A percentile compares a stretch with the other conserved stretches of the same genome.
These are phyloP conservation scores for Petrea volubilis DNA, from an alignment of 257 asterid genomes.

Conservation along the genomic window DNA sequence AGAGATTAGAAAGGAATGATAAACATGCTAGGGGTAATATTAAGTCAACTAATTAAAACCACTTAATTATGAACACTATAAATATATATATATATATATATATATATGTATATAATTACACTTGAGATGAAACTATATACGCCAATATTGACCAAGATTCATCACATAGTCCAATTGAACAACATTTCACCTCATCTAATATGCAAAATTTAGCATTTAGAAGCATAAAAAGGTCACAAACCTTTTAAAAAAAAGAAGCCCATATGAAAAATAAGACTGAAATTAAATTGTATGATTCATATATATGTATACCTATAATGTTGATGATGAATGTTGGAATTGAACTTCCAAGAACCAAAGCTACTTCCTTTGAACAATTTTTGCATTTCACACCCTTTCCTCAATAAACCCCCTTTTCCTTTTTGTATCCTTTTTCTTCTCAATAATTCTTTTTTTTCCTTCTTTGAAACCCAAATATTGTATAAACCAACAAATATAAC, in stretches of 20 bases:
- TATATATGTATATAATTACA: neutral
- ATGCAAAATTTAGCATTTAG: neutral
- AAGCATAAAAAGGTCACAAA: neutral
- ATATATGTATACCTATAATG: constrained; percentile 17
- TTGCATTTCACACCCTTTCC: constrained; percentile 19
- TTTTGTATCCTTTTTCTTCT: neutral
- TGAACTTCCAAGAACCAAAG: neutral
- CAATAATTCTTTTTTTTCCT: neutral
- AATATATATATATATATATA: too few species aligned
- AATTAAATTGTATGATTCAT: neutral
- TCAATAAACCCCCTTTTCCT: neutral
- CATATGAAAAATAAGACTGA: neutral
- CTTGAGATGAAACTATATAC: neutral
- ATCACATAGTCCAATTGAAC: neutral
- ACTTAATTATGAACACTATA: too few species aligned
- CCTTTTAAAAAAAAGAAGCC: neutral
- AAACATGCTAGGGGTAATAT: neutral
- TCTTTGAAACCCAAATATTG: neutral
- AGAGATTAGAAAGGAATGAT: neutral
- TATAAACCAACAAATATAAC: neutral
- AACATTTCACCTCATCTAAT: neutral
- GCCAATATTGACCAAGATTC: constrained; percentile 5
- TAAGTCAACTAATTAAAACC: neutral
- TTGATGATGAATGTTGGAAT: neutral
- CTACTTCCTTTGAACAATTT: neutral